Evolutionary conservation across 176 grass and related monocot genomes (phyloP), one percentile per base, ranked within the genome.

Genomic region (Zea luxurians): DNA sequence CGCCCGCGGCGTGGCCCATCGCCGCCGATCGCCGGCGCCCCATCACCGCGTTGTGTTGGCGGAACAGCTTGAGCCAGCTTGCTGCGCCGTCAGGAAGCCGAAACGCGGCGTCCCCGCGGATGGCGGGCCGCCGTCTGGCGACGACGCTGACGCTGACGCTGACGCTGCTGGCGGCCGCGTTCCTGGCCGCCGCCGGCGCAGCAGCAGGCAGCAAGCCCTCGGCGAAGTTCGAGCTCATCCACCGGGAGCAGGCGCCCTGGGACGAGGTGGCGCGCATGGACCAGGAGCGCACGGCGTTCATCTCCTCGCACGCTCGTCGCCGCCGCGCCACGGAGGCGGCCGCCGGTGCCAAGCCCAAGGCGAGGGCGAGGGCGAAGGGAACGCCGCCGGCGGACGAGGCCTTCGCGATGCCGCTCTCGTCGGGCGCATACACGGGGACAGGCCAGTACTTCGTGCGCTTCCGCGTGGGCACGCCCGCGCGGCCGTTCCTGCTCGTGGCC

Each of bases 401-500:
- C 44, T 89, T 89, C 78, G 87, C 82, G 18, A 99, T 99, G 96
- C 96, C 92, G 57, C 88, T 93, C 38, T 86, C 85, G 60, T 82
- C 90, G 61, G 91, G 82, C 35, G 90, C 92, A 5, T 99, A 99
- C 88, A 80, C 86, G 7, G 90, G 92, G 10, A 87, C 76, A 4
- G 96, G 88, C 36, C 88, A 95, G 75, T 99, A 91, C 81, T 95
- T 99, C 70, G 96, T 89, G 50, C 88, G 84, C 7, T 91, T 99
- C 79, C 92, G 90, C 34, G 74, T 99, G 5, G 96, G 96, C 43
- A 99, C 92, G 4, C 96, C 96, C 13, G 96, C 96, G 68, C 92
- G 80, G 74, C 85, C 82, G 64, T 95, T 95, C 78, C 61, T 89
- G 37, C 81, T 99, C 34, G 90, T 99, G 20, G 84, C 90, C 38